Evolutionary conservation across 768 basidiomycete genomes (phyloP), one percentile per base, ranked within the genome.

Genomic region (Pilatotrama ljubarskyi): DNA sequence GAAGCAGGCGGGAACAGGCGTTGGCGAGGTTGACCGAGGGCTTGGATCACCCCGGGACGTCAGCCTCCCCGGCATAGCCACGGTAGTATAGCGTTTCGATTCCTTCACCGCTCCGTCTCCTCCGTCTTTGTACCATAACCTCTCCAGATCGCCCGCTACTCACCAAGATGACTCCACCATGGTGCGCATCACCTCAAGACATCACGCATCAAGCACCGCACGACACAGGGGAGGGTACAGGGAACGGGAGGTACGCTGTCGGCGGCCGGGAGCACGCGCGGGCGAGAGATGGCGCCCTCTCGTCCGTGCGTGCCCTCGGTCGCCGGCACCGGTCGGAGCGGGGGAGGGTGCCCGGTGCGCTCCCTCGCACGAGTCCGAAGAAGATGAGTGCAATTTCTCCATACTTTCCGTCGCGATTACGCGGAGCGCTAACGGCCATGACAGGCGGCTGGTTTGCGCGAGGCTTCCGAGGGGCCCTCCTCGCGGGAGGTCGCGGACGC

Each of bases 261-360:
- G 53, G 18, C 42, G 42, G 29, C 22, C 1, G 29, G 42, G 36
- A 42, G 42, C 4, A 43, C 29, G 53, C 43, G 53, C 26, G 36
- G 53, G 40, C 32, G 53, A n/a, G 53, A 43, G 53, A 54, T 44
- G 53, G 53, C 53, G 53, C 53, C 42, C 53, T 38, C 53, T 17
- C 53, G 43, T 44, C 20, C 42, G 41, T 41, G 26, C n/a, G 32
- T 20, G 15, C 10, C 29, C 32, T 22, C 53, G 5, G 41, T n/a
- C 20, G 32, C 18, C 53, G 43, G 32, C 25, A 42, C 42, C 35
- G 35, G 29, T 22, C 9, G 41, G 26, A 43, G 53, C 41, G 53
- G 41, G 53, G 51, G 51, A 51, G 51, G 51, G 49, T 20, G 51
- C 51, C 51, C 26, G 36, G 51, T 51, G 36, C 51, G 37, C 51